Evolutionary conservation across 441 rosid species (phyloP).

Genomic region (Aquilaria agallochum): DNA sequence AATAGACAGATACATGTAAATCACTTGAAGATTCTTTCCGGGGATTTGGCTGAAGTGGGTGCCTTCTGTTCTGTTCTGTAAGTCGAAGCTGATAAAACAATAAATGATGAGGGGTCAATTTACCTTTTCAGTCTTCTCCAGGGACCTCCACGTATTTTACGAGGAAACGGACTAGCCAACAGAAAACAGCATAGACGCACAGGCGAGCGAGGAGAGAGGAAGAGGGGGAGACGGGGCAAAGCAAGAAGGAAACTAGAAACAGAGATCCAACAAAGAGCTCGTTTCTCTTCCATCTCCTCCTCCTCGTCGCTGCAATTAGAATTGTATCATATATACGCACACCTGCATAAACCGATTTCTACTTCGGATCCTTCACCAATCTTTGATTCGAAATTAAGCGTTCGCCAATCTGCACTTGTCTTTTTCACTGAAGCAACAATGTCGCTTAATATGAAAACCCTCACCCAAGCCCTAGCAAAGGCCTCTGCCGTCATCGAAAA

Average conservation of each 20-base stretch:
- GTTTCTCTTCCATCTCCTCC: constrained; percentile 8
- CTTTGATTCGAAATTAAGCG: no score
- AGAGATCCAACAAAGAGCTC: constrained; percentile 5
- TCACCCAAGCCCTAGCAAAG: constrained; percentile 90
- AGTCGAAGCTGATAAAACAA: no score
- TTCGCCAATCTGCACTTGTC: constrained; percentile 6
- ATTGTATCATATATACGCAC: background rate
- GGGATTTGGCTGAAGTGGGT: no score
- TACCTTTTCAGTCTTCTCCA: no score
- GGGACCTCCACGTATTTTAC: no score
- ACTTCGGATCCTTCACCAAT: no score
- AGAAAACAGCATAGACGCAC: background rate
- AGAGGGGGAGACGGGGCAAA: constrained; percentile 5
- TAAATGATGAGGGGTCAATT: no score
- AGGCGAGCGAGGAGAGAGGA: background rate
- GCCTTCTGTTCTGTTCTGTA: no score
- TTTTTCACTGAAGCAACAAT: constrained; percentile 18
- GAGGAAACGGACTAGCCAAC: background rate
- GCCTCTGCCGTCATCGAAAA: constrained; percentile 93
- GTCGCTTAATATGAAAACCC: constrained; percentile 87
- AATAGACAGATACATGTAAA: no score
- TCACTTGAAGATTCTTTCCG: no score
- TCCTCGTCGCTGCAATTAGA: background rate
- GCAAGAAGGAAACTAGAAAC: background rate
- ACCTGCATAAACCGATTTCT: no score